These are phyloP conservation scores for Stropharia rugosoannulata DNA, from an alignment of 768 basidiomycete species.

Conservation along the genomic window DNA sequence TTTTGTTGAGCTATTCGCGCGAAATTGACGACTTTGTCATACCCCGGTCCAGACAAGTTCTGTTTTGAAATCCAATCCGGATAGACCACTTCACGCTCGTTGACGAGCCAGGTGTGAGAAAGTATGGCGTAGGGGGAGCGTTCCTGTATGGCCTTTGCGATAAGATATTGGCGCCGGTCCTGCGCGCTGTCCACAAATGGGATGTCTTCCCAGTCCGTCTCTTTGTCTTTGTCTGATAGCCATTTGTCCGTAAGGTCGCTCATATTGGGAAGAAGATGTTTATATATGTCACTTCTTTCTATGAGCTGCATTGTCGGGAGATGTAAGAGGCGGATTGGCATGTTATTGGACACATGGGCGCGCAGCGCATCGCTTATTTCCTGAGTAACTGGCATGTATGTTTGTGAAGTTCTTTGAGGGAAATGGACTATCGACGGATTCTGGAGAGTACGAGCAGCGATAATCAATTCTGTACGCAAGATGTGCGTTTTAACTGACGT, in stretches of 20 bases:
- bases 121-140: constrained; percentile 11
- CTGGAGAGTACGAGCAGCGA: too few relatives aligned
- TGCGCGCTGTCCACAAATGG: not conserved
- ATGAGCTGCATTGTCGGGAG: constrained; percentile 5
- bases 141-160: constrained; percentile 1
- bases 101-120: constrained; percentile 13
- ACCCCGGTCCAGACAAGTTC: constrained; percentile 1
- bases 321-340: constrained; percentile 5
- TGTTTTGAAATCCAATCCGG: constrained; percentile 1
- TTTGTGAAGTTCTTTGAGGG: too few relatives aligned
- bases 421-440: too few relatives aligned
- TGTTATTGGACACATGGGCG: constrained; percentile 6
- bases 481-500: too few relatives aligned
- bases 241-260: not conserved
- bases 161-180: constrained; percentile 1
- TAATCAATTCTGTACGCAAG: too few relatives aligned
- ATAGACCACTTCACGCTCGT: constrained; percentile 9
- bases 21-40: constrained; percentile 9
- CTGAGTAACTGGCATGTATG: not conserved
- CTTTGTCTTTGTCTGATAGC: not conserved
- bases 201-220: constrained; percentile 3
- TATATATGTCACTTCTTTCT: not conserved
- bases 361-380: constrained; percentile 1
- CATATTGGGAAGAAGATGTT: constrained; percentile 5
- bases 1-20: constrained; percentile 1